These are phyloP conservation scores for Camellia lanceoleosa DNA, from an alignment of 148 eudicot species.

Conservation along the genomic window DNA sequence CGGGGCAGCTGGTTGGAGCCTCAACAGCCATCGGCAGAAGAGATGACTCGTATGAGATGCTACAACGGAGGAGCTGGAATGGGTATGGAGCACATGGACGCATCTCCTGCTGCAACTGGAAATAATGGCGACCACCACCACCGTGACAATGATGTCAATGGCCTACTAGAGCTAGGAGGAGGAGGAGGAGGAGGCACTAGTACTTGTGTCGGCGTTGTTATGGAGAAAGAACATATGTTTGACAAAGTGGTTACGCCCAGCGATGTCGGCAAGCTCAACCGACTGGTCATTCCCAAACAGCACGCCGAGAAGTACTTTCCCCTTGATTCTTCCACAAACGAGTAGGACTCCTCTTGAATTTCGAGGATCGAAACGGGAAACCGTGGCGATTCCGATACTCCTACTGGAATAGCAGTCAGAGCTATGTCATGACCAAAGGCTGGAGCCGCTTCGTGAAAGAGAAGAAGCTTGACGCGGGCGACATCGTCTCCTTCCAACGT, in stretches of 20 bases:
- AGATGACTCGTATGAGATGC: background rate
- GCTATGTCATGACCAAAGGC: slow-evolving; percentile 88
- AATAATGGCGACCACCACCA: background rate
- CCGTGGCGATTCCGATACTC: slow-evolving; percentile 80
- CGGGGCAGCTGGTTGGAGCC: background rate
- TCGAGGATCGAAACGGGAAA: slow-evolving; percentile 71
- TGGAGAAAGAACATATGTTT: slow-evolving; percentile 62
- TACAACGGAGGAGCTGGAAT: background rate
- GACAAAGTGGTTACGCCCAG: slow-evolving; percentile 89
- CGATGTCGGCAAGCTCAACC: slow-evolving; percentile 78
- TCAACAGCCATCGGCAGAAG: background rate
- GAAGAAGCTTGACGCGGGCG: slow-evolving; percentile 77
- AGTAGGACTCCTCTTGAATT: slow-evolving; percentile 56
- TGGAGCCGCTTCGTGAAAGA: slow-evolving; percentile 91
- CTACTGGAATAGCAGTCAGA: slow-evolving; percentile 90
- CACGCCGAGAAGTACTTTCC: slow-evolving; percentile 90
- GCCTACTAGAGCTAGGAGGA: slow-evolving; percentile 1
- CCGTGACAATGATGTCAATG: background rate
- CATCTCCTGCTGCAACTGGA: background rate
- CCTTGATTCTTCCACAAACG: slow-evolving; percentile 45
- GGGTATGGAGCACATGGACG: slow-evolving; percentile 6
- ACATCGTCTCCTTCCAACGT: slow-evolving; percentile 64
- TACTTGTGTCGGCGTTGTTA: background rate
- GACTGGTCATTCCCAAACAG: slow-evolving; percentile 76
- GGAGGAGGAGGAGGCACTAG: background rate